Base-by-base conservation (phyloP, 352 stramenopile species). In the Pythium dissimile region DNA sequence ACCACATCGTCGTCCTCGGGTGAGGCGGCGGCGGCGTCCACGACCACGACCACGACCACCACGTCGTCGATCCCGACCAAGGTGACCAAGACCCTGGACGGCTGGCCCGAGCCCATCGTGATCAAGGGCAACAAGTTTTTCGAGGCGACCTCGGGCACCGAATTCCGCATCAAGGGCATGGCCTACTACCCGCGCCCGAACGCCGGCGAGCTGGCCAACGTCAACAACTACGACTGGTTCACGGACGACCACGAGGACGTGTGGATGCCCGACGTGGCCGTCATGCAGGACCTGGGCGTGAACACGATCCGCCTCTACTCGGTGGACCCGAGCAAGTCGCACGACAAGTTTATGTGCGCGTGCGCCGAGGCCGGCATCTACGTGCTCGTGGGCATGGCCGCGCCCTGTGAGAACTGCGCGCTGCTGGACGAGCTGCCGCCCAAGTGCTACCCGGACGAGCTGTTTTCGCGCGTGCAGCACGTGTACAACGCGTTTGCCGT, bases 271-370 rank as follows among this genome's bases (percentile, higher is more conserved):
- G 64, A 92, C 57, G 55, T 92, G 27, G 50, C 46, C 11, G 47
- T 81, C 55, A 63, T 92, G 34, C 63, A 88, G 59, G 61, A 84
- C 49, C 54, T 92, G 0, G 75, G 75, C 23, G 72, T 89, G 24
- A 92, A 92, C 62, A 78, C 73, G 10, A 67, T 92, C 24, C 77
- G 80, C 12, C 54, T 92, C 10, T 90, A 92, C 63, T 71, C 67
- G 21, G 73, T 92, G 7, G 77, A 92, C 64, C 75, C 80, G 21
- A 56, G 43, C 37, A 63, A 77, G 51, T 69, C 71, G 30, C 80
- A 92, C 57, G 77, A 89, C 69, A 75, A 74, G 59, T 92, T 92
- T 44, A 92, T 92, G 82, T 89, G 79, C 54, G 77, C 73, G 45
- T 59, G 73, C 44, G 63, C 73, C 28, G 39, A 74, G 24, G 74